phyloP scores from a whole-genome alignment of 345 rosid genomes.

The Viola odorata region DNA sequence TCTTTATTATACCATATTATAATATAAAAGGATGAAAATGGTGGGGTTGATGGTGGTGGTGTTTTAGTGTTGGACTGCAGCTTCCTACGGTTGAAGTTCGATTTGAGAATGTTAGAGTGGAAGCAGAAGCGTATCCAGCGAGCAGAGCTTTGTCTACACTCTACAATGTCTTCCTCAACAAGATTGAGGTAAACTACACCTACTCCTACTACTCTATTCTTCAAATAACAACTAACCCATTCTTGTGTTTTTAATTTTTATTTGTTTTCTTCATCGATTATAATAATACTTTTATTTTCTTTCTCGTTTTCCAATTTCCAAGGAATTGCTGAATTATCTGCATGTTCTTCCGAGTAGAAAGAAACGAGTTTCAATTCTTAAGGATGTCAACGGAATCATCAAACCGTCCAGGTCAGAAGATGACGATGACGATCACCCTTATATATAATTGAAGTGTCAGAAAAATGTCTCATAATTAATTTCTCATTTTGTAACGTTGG shows the following conservation, averaged over 20 bases:
- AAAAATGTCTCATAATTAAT: background rate
- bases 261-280: background rate
- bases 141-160: slow-evolving; percentile 63
- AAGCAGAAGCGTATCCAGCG: slow-evolving; percentile 56
- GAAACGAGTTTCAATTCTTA: slow-evolving; percentile 47
- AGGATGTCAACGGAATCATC: slow-evolving; percentile 56
- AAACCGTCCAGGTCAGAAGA: slow-evolving; percentile 51
- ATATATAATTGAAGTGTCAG: slow-evolving; percentile 1
- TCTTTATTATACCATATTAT: no score
- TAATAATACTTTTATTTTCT: no score
- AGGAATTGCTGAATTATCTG: slow-evolving; percentile 21
- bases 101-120: slow-evolving; percentile 34
- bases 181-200: slow-evolving; percentile 39
- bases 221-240: background rate
- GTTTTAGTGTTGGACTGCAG: slow-evolving; percentile 39
- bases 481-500: background rate
- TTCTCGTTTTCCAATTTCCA: background rate
- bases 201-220: background rate
- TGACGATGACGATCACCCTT: background rate
- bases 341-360: slow-evolving; percentile 40
- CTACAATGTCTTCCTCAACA: slow-evolving; percentile 35
- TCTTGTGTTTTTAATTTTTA: no score
- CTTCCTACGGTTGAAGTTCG: slow-evolving; percentile 45
- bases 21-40: no score
- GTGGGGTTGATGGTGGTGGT: no score